Base-by-base conservation (phyloP, 139 green algal genomes). In the Yamagishiella unicocca region DNA sequence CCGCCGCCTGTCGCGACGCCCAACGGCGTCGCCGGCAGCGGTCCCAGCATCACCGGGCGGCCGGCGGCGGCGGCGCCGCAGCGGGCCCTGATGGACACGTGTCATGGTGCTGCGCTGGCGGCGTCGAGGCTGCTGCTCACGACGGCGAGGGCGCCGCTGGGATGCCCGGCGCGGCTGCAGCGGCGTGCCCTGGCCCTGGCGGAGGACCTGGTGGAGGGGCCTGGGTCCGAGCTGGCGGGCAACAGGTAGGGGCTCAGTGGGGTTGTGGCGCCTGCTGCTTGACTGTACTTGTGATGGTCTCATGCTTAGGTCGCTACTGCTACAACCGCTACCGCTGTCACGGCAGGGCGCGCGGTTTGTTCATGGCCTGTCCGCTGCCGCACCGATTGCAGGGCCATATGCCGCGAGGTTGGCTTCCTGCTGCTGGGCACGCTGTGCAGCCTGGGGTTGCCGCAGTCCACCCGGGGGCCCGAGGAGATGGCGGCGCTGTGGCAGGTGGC, bases 401-500 rank as follows among this genome's bases (percentile, higher is more conserved):
- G 95, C 67, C 89, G 92, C 0, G 95, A 96, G 72, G 93, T 93
- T 0, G 95, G 95, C 43, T 97, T 95, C 89, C 93, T 95, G 61
- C 66, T 97, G 87, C 89, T 97, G 40, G 91, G 90, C 27, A 84
- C 90, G 31, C 88, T 97, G 45, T 94, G 90, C 35, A n/a, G 17
- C 27, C 80, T 90, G 55, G 62, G 73, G 5, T 71, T 88, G 35
- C 38, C 50, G 55, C 66, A 68, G 35, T 31, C 76, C 10, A 66
- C 8, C 0, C 71, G 84, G 2, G 43, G 61, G 25, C 55, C 33
- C 9, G 87, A 62, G 58, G 53, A 83, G 35, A 85, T 96, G 84
- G 70, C 96, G 79, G 67, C 74, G 31, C 81, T 97, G 54, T 94
- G 95, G 84, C 40, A 64, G 27, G 31, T 91, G 10, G 95, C 94